phyloP scores from a whole-genome alignment of 1,284 basidiomycete species.

The Xanthoconium separans region DNA sequence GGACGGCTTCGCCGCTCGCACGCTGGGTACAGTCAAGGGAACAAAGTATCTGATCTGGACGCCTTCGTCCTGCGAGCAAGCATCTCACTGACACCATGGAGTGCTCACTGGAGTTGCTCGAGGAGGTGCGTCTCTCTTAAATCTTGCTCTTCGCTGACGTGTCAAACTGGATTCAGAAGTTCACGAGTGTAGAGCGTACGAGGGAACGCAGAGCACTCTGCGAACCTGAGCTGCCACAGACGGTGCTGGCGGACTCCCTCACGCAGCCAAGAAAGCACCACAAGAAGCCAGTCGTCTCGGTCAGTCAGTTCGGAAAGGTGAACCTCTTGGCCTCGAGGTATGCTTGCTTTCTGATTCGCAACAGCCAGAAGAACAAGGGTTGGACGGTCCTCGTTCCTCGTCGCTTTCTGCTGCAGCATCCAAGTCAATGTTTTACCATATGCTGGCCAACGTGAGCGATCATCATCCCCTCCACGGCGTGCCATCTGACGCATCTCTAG shows the following conservation, averaged over 20 bases:
- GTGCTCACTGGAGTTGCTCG: conserved; percentile 38
- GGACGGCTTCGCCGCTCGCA: conserved; percentile 13
- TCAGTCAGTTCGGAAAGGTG: conserved; percentile 58
- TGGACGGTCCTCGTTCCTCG: conserved; percentile 27
- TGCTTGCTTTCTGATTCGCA: conserved; percentile 3
- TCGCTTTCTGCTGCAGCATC: conserved; percentile 39
- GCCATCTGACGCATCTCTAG: conserved; percentile 28
- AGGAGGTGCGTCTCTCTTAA: conserved; percentile 35
- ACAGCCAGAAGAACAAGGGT: conserved; percentile 21
- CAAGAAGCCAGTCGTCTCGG: conserved; percentile 47
- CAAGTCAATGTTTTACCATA: conserved; percentile 50
- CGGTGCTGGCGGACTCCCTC: conserved; percentile 17
- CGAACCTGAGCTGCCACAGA: conserved; percentile 26
- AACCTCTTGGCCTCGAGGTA: conserved; percentile 9
- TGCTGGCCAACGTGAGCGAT: conserved; percentile 43
- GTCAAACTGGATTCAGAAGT: conserved; percentile 40
- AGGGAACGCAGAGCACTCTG: conserved; percentile 46
- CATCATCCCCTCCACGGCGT: conserved; percentile 1
- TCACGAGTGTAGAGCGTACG: conserved; percentile 53
- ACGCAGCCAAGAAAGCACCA: conserved; percentile 28
- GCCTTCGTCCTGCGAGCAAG: background rate
- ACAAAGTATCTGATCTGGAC: background rate
- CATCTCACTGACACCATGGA: conserved; percentile 15
- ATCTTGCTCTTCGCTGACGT: background rate
- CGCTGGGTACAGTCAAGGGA: conserved; percentile 2